Evolutionary conservation across 495 filamentous ascomycete species (phyloP).

Genomic region (Trichoderma virens): DNA sequence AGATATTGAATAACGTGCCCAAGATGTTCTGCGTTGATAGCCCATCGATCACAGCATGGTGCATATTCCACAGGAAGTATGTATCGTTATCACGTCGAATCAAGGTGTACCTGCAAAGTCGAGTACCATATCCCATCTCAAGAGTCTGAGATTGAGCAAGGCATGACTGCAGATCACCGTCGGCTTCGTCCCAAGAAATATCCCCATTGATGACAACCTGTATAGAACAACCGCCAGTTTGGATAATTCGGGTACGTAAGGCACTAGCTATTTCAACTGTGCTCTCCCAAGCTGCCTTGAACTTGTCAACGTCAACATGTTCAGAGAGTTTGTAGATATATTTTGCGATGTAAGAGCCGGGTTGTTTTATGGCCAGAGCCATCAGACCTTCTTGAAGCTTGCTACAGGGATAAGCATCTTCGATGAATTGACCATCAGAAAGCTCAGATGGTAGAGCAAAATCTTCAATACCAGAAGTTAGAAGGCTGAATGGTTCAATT

Average conservation of each 20-base stretch:
- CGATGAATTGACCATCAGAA: background rate
- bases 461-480: background rate
- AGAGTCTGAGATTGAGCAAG: background rate
- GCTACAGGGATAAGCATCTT: conserved; percentile 38
- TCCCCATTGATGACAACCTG: conserved; percentile 19
- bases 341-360: conserved; percentile 32
- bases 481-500: background rate
- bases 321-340: conserved; percentile 36
- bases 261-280: conserved; percentile 51
- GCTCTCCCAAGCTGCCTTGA: conserved; percentile 42
- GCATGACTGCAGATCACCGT: conserved; percentile 11
- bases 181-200: conserved; percentile 9
- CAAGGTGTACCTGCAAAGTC: background rate
- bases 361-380: conserved; percentile 32
- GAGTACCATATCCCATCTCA: background rate
- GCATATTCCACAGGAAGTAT: conserved; percentile 11
- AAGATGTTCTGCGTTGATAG: background rate
- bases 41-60: background rate
- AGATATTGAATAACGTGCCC: background rate
- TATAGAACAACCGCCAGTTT: conserved; percentile 12
- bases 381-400: conserved; percentile 47
- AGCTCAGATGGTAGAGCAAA: background rate
- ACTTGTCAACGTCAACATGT: conserved; percentile 30
- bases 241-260: conserved; percentile 47
- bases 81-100: conserved; percentile 8